Evolutionary conservation across 1,139 yeast species (phyloP).

Genomic region (Blastobotrys illinoisensis): DNA sequence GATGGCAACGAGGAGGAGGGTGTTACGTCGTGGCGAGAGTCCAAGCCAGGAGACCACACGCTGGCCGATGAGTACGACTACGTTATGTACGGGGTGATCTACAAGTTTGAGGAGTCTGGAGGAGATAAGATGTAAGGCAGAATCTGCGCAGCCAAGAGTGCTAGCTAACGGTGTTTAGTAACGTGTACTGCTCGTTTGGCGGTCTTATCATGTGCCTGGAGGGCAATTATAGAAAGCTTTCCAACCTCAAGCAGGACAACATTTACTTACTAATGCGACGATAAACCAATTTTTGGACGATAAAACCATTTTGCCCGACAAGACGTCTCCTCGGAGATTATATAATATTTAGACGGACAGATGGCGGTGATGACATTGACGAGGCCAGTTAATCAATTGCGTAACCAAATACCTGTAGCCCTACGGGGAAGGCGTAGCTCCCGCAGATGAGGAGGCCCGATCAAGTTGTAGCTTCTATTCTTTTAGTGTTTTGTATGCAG

Average conservation of each 20-base stretch:
- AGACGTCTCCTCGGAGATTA: not conserved
- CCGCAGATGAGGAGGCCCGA: too few species aligned
- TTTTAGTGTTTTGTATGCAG: not conserved
- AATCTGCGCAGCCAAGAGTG: not conserved
- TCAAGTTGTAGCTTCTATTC: not conserved
- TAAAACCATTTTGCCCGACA: not conserved
- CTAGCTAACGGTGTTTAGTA: constrained; percentile 42
- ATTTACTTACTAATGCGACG: constrained; percentile 87
- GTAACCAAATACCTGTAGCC: too few species aligned
- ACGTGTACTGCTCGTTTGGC: constrained; percentile 93
- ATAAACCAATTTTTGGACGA: constrained; percentile 18
- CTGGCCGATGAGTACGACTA: constrained; percentile 96
- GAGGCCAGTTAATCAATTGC: not conserved
- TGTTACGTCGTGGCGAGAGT: constrained; percentile 78
- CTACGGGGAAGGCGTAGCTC: too few species aligned
- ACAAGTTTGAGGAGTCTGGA: constrained; percentile 86
- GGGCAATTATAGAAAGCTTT: constrained; percentile 88
- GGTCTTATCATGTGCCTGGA: constrained; percentile 91
- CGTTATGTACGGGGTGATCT: constrained; percentile 97
- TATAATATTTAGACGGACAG: constrained; percentile 1
- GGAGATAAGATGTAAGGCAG: constrained; percentile 46
- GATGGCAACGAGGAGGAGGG: constrained; percentile 55
- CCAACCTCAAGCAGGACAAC: constrained; percentile 87
- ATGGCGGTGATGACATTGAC: not conserved
- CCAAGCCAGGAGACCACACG: constrained; percentile 74